Base-by-base conservation (phyloP, 805 yeast species). In the Pichia ethanolica region DNA sequence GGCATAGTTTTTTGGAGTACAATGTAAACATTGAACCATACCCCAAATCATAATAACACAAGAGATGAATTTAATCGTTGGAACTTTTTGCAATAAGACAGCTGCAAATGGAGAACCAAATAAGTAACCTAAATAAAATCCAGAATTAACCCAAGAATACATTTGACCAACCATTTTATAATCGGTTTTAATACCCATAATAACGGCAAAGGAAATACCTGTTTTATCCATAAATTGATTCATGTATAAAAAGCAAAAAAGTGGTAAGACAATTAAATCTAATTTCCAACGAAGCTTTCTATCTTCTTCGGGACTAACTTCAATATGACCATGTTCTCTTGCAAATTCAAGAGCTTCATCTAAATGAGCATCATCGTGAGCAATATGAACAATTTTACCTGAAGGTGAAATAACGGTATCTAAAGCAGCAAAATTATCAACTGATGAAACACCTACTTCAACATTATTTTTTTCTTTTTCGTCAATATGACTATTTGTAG, bases 131-230 rank as follows among this genome's bases (percentile, higher is more conserved):
- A 74, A 47, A 46, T 62, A 62, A 43, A 65, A 65, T 13, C 61
- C 61, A 26, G 71, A 56, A 32, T 70, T 60, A 36, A 64, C 38
- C 82, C 84, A 77, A 44, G 78, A 64, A 57, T 77, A 73, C 58
- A 71, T 65, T 47, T 67, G 66, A n/a, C 79, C 77, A n/a, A 53
- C 53, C 60, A 76, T 64, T 30, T 68, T 48, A 32, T 63, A 63
- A 56, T 73, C 78, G 7, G 55, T 55, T 45, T 65, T 64, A 35
- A 76, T 53, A 11, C 78, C 79, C 56, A 73, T 68, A 41, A 76
- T 64, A 5, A 78, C 71, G 5, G 78, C 78, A 54, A 70, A 71
- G 12, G 72, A 61, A 27, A 68, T 63, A 20, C 74, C 64, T 25
- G 64, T 62, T 53, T 75, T 75, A 56, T 75, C 79, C 61, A 73